phyloP scores from a whole-genome alignment of 1,284 basidiomycete genomes.

The Cutaneotrichosporon spelunceum region DNA sequence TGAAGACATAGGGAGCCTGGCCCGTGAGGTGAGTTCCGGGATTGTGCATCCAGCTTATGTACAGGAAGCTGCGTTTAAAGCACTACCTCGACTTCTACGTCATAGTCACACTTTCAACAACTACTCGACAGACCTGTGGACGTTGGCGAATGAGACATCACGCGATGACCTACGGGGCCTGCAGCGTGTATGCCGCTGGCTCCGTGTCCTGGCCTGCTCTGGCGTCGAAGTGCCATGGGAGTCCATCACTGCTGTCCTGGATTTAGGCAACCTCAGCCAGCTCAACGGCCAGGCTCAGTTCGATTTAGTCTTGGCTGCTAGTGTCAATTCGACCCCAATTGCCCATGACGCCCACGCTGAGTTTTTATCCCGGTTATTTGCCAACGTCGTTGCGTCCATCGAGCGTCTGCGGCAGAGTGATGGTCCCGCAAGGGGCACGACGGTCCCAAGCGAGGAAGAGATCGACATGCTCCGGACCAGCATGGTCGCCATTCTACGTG shows the following conservation, averaged over 20 bases:
- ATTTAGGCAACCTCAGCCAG: constrained; percentile 13
- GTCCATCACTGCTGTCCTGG: constrained; percentile 25
- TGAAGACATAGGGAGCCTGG: constrained; percentile 47
- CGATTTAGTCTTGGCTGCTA: constrained; percentile 36
- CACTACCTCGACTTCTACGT: constrained; percentile 61
- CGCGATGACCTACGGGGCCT: constrained; percentile 55
- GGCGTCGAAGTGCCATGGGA: constrained; percentile 63
- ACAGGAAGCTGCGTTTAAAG: constrained; percentile 45
- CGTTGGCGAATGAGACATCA: constrained; percentile 56
- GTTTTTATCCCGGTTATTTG: constrained; percentile 27
- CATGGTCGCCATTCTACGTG: constrained; percentile 26
- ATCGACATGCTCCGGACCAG: constrained; percentile 16
- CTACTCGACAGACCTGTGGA: constrained; percentile 59
- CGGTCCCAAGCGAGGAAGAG: not conserved
- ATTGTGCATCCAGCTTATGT: not conserved
- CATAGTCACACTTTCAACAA: constrained; percentile 9
- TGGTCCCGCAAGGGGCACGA: too few relatives aligned
- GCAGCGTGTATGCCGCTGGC: constrained; percentile 60
- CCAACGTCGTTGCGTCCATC: constrained; percentile 8
- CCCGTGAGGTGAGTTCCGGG: constrained; percentile 25
- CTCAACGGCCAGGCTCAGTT: constrained; percentile 19
- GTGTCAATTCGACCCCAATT: constrained; percentile 29
- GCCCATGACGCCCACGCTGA: constrained; percentile 28
- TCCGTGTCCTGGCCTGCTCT: constrained; percentile 63
- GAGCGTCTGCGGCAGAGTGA: not conserved